These are phyloP conservation scores for Rhododendron vialii DNA, from an alignment of 148 eudicot genomes.

Conservation along the genomic window DNA sequence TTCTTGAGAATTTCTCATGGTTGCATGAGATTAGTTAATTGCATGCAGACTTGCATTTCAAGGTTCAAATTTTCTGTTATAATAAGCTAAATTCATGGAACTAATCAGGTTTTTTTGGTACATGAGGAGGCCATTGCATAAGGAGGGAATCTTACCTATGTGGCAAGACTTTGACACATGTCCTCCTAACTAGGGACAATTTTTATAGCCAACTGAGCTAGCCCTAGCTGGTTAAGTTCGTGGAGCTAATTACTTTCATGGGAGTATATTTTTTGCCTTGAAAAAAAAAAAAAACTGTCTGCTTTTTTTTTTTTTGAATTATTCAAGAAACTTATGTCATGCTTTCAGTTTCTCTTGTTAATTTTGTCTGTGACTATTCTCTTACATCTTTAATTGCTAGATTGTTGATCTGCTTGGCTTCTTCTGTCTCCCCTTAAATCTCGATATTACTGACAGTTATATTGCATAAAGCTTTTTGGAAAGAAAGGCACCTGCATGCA, in stretches of 20 bases:
- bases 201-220: not conserved
- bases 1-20: not conserved
- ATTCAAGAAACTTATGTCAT: not conserved
- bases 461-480: not conserved
- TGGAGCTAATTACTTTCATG: not conserved
- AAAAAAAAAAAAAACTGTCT: not conserved
- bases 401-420: not conserved
- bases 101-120: not conserved
- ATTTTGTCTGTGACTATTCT: not conserved
- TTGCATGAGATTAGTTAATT: not conserved
- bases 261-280: not conserved
- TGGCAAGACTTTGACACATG: not conserved
- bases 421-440: not conserved
- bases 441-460: not conserved
- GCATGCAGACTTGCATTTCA: not conserved
- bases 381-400: not conserved
- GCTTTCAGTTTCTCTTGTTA: conserved; percentile 1
- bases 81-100: not conserved
- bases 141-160: not conserved
- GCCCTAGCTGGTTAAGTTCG: not conserved
- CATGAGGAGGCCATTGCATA: not conserved
- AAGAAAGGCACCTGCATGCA: not conserved
- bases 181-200: not conserved
- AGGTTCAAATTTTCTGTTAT: not conserved
- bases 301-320: not conserved